Percentiles rank a stretch among this genome's conserved stretches.
Conservation (phyloP, 2,329 filamentous ascomycete species). For the Nigrospora osmanthi region DNA sequence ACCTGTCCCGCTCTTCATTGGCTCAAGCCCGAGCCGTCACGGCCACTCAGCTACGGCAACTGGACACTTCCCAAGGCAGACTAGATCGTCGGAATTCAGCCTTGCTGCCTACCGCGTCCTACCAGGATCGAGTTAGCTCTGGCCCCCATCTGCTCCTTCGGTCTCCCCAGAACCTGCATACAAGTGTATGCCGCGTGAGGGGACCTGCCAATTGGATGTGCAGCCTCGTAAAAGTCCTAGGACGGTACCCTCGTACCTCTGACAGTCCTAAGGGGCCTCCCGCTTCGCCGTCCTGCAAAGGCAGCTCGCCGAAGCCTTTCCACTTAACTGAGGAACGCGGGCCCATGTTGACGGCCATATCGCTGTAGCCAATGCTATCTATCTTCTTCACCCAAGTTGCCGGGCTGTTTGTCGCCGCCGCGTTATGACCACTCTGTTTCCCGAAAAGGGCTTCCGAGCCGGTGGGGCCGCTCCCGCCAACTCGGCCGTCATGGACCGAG, state of each 20-base stretch:
- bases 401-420: neutral
- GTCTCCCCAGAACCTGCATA: conserved; percentile 3
- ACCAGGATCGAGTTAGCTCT: conserved; percentile 19
- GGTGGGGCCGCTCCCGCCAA: conserved; percentile 3
- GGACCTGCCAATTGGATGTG: conserved; percentile 3
- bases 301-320: conserved; percentile 4
- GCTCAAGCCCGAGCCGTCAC: conserved; percentile 1
- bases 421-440: neutral
- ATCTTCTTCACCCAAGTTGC: neutral
- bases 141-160: conserved; percentile 20
- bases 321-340: conserved; percentile 4
- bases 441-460: conserved; percentile 4
- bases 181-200: conserved; percentile 2
- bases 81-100: conserved; percentile 15
- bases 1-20: neutral
- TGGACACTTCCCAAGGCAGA: neutral
- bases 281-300: conserved; percentile 4
- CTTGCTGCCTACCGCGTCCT: conserved; percentile 27
- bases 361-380: neutral
- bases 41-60: neutral
- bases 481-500: conserved; percentile 10
- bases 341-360: neutral
- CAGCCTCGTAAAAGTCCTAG: conserved; percentile 6
- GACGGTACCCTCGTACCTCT: conserved; percentile 4
- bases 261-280: conserved; percentile 6